Evolutionary conservation across 352 stramenopile genomes (phyloP).

Genomic region (Pythium diclinum): DNA sequence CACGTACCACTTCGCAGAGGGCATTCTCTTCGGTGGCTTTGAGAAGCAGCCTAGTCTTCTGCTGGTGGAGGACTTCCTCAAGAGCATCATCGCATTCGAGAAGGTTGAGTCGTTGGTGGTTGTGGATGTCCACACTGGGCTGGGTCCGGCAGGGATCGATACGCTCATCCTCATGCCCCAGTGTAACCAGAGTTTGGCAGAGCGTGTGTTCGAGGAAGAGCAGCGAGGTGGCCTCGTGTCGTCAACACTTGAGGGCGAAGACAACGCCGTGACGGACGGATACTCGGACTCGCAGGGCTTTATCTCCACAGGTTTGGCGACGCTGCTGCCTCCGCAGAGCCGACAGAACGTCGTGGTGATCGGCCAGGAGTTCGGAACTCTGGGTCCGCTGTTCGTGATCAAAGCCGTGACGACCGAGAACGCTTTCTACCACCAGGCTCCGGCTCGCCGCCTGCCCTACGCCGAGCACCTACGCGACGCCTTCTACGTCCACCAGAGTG

Average conservation of each 20-base stretch:
- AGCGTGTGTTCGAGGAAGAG: background rate
- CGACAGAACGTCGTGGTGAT: constrained; percentile 26
- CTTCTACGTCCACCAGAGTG: constrained; percentile 75
- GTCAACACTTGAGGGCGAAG: constrained; percentile 9
- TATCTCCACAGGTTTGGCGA: constrained; percentile 36
- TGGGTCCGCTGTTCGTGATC: constrained; percentile 52
- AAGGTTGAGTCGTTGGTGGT: constrained; percentile 45
- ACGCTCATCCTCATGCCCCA: constrained; percentile 40
- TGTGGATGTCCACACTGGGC: constrained; percentile 93
- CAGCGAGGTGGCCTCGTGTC: background rate
- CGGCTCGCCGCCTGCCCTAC: constrained; percentile 43
- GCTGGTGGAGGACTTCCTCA: constrained; percentile 61
- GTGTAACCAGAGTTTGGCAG: too few relatives aligned
- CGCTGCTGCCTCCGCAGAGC: constrained; percentile 21
- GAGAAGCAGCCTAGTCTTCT: constrained; percentile 64
- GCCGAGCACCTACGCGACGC: constrained; percentile 62
- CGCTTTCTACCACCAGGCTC: constrained; percentile 42
- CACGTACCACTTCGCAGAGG: constrained; percentile 82
- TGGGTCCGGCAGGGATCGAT: constrained; percentile 56
- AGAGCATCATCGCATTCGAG: constrained; percentile 41
- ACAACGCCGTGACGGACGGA: constrained; percentile 35
- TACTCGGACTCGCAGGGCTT: constrained; percentile 54
- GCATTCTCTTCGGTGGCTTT: constrained; percentile 84
- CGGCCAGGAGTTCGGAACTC: constrained; percentile 71
- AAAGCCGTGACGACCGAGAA: constrained; percentile 66